A percentile compares a stretch with the other conserved stretches of the same genome.
These are phyloP conservation scores for Peribolospora baueri DNA, from an alignment of 768 basidiomycete genomes.

Conservation along the genomic window DNA sequence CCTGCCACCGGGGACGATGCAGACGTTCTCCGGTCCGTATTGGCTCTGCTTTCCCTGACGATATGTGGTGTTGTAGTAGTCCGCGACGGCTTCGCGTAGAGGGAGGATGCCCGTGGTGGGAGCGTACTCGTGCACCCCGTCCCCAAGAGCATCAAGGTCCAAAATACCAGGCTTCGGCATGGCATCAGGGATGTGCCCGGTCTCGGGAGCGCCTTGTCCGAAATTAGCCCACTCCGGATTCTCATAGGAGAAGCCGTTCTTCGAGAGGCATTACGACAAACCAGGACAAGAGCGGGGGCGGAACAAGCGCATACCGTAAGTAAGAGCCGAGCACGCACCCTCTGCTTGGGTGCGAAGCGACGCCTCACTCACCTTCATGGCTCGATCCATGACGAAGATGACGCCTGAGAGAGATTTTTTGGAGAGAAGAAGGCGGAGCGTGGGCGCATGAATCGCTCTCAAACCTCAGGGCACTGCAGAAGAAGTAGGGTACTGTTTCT, in stretches of 20 bases:
- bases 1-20: constrained; percentile 67
- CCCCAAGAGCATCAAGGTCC: constrained; percentile 33
- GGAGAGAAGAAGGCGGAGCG: constrained; percentile 11
- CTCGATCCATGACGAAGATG: constrained; percentile 76
- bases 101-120: constrained; percentile 75
- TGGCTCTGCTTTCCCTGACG: constrained; percentile 53
- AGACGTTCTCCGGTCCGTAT: constrained; percentile 63
- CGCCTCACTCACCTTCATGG: constrained; percentile 20
- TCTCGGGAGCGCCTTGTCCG: constrained; percentile 45
- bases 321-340: constrained; percentile 55
- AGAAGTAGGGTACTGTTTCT: not conserved
- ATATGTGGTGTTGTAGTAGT: constrained; percentile 70
- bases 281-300: not conserved
- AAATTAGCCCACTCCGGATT: constrained; percentile 17
- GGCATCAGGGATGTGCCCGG: constrained; percentile 57
- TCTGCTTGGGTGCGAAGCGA: constrained; percentile 25
- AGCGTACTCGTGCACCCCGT: constrained; percentile 33
- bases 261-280: not conserved
- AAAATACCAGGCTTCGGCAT: constrained; percentile 41
- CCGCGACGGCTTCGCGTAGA: constrained; percentile 69
- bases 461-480: constrained; percentile 14
- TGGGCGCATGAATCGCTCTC: constrained; percentile 24
- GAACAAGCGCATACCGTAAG: constrained; percentile 22
- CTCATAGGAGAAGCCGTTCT: not conserved
- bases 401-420: constrained; percentile 21